Conservation (phyloP, 2,329 filamentous ascomycete genomes). For the Helotiales sp. region DNA sequence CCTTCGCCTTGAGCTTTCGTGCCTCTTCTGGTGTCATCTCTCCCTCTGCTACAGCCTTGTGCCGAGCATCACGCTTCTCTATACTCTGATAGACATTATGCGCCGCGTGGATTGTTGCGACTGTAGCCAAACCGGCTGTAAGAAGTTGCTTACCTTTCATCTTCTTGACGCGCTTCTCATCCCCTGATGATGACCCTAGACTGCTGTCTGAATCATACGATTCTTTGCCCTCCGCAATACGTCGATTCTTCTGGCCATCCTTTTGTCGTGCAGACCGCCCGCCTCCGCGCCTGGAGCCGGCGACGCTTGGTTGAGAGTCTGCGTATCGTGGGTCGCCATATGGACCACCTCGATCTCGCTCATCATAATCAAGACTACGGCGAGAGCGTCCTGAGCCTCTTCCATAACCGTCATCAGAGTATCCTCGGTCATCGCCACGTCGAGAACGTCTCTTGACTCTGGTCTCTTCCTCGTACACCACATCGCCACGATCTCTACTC, state of each 20-base stretch:
- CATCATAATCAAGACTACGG: constrained; percentile 20
- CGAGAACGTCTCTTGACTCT: constrained; percentile 18
- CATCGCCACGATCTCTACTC: constrained; percentile 19
- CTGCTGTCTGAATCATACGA: constrained; percentile 45
- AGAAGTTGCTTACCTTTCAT: constrained; percentile 66
- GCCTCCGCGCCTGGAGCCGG: constrained; percentile 21
- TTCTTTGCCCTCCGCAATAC: constrained; percentile 31
- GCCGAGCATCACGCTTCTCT: constrained; percentile 61
- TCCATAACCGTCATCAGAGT: constrained; percentile 26
- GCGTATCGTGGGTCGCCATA: constrained; percentile 32
- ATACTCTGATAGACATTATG: constrained; percentile 64
- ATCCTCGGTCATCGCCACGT: constrained; percentile 9
- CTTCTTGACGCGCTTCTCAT: constrained; percentile 63
- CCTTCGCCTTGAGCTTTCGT: constrained; percentile 61
- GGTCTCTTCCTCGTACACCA: constrained; percentile 29
- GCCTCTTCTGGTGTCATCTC: constrained; percentile 64
- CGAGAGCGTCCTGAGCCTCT: constrained; percentile 21
- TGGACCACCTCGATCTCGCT: constrained; percentile 27
- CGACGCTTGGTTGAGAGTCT: constrained; percentile 31
- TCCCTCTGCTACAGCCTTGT: constrained; percentile 59
- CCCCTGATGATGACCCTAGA: constrained; percentile 59
- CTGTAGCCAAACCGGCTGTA: constrained; percentile 64
- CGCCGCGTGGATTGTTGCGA: constrained; percentile 69
- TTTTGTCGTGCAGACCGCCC: constrained; percentile 21
- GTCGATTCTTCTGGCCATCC: constrained; percentile 30